These are phyloP conservation scores for Amphibolis antarctica DNA, from an alignment of 106 monocot species.

Conservation along the genomic window DNA sequence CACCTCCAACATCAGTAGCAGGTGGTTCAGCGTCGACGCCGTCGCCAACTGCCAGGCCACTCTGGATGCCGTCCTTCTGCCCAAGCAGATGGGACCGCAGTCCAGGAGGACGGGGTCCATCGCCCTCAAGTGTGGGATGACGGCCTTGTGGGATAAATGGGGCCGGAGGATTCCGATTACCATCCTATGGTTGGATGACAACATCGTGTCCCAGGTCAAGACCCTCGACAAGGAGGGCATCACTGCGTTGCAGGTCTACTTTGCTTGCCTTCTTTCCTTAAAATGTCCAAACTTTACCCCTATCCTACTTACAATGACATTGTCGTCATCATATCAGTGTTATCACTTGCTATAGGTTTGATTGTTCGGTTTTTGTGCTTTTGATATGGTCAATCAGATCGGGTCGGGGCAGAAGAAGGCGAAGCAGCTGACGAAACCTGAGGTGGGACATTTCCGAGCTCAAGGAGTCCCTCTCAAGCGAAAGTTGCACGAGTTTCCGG, in stretches of 20 bases:
- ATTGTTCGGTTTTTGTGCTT: not conserved
- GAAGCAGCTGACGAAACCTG: slow-evolving; percentile 85
- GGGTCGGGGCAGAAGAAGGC: slow-evolving; percentile 94
- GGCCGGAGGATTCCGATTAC: slow-evolving; percentile 81
- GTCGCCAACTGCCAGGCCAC: not conserved
- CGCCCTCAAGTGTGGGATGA: slow-evolving; percentile 95
- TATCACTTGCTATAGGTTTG: not conserved
- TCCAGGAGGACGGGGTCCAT: slow-evolving; percentile 81
- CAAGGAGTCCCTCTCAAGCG: slow-evolving; percentile 86
- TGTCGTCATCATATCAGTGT: too few relatives aligned
- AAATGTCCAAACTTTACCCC: not conserved
- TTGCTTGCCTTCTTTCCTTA: not conserved
- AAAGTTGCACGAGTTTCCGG: slow-evolving; percentile 87
- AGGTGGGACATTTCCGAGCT: slow-evolving; percentile 83
- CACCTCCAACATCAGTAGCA: not conserved
- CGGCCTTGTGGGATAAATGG: slow-evolving; percentile 97
- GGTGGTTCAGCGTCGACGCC: slow-evolving; percentile 24
- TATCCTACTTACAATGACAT: not conserved
- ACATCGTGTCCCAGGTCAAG: slow-evolving; percentile 85
- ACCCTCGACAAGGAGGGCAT: slow-evolving; percentile 80
- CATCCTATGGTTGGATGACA: slow-evolving; percentile 89
- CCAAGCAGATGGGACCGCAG: slow-evolving; percentile 30
- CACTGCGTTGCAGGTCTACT: slow-evolving; percentile 58
- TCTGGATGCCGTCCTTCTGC: slow-evolving; percentile 21
- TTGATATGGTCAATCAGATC: slow-evolving; percentile 36